Evolutionary conservation across 1,139 yeast genomes (phyloP).

Genomic region (Blastobotrys elegans): DNA sequence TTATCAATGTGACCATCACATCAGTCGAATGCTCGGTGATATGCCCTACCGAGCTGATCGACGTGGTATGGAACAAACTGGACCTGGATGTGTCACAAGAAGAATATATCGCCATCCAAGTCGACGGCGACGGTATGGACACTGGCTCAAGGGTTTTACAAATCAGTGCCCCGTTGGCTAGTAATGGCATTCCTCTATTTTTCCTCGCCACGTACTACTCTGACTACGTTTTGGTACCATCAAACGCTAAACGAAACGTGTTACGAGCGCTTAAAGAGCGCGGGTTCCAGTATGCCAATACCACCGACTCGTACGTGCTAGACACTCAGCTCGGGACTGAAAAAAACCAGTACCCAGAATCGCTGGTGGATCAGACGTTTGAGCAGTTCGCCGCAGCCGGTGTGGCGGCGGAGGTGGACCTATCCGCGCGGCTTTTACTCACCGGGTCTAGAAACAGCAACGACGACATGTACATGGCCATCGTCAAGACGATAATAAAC

Average conservation of each 20-base stretch:
- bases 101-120: constrained; percentile 50
- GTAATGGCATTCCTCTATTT: constrained; percentile 54
- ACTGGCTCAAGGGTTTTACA: constrained; percentile 54
- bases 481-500: constrained; percentile 31
- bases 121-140: constrained; percentile 57
- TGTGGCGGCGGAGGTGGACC: constrained; percentile 45
- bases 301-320: constrained; percentile 28
- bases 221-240: constrained; percentile 62
- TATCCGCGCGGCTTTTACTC: constrained; percentile 43
- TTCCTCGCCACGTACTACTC: constrained; percentile 63
- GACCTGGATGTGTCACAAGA: constrained; percentile 43
- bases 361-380: constrained; percentile 34
- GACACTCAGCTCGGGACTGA: neutral
- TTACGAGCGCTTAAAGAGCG: constrained; percentile 41
- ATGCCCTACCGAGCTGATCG: constrained; percentile 41
- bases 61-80: constrained; percentile 38
- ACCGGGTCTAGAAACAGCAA: constrained; percentile 56
- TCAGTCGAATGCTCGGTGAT: constrained; percentile 55
- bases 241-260: constrained; percentile 42
- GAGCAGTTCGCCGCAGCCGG: constrained; percentile 39
- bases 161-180: constrained; percentile 56
- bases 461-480: constrained; percentile 25
- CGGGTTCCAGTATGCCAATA: constrained; percentile 44
- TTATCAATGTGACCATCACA: constrained; percentile 53
- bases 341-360: constrained; percentile 25